A percentile compares a stretch with the other conserved stretches of the same genome.
These are phyloP conservation scores for Lentinus brumalis DNA, from an alignment of 768 basidiomycete species.

Conservation along the genomic window DNA sequence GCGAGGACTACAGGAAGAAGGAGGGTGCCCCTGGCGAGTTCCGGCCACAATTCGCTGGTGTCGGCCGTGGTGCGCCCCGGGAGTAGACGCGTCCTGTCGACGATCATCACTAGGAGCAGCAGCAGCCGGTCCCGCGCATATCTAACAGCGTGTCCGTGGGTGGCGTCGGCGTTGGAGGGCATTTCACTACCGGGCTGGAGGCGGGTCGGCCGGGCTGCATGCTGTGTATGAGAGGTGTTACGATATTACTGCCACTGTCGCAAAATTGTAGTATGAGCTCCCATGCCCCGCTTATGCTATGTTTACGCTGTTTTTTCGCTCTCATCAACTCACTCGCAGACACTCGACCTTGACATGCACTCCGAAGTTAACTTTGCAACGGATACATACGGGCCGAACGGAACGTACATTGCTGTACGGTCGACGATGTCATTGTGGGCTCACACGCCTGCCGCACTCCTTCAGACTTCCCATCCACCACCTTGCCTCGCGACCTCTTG, in stretches of 20 bases:
- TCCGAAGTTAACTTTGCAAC: too few species aligned
- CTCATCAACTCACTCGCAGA: too few species aligned
- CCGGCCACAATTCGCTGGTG: constrained; percentile 86
- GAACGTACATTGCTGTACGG: too few species aligned
- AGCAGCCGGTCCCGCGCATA: neutral
- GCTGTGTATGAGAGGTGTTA: constrained; percentile 22
- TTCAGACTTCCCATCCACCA: too few species aligned
- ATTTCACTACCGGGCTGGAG: constrained; percentile 7
- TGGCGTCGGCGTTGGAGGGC: constrained; percentile 11
- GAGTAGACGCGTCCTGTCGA: constrained; percentile 41
- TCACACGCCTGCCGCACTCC: too few species aligned
- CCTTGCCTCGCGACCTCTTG: too few species aligned
- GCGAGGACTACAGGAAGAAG: constrained; percentile 92
- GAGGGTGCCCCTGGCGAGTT: constrained; percentile 84
- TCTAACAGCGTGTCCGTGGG: constrained; percentile 1
- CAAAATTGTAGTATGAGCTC: constrained; percentile 36
- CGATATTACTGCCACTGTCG: constrained; percentile 27
- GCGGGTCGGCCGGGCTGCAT: constrained; percentile 17
- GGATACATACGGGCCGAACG: too few species aligned
- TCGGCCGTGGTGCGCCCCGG: constrained; percentile 85
- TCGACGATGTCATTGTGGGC: too few species aligned
- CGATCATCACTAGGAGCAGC: constrained; percentile 9
- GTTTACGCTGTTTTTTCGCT: constrained; percentile 15
- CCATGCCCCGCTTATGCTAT: constrained; percentile 34
- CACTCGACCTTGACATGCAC: too few species aligned